Percentiles rank a stretch among this genome's conserved stretches.
Conservation (phyloP, 176 grass and related monocot genomes). For the Rhynchospora pubera region DNA sequence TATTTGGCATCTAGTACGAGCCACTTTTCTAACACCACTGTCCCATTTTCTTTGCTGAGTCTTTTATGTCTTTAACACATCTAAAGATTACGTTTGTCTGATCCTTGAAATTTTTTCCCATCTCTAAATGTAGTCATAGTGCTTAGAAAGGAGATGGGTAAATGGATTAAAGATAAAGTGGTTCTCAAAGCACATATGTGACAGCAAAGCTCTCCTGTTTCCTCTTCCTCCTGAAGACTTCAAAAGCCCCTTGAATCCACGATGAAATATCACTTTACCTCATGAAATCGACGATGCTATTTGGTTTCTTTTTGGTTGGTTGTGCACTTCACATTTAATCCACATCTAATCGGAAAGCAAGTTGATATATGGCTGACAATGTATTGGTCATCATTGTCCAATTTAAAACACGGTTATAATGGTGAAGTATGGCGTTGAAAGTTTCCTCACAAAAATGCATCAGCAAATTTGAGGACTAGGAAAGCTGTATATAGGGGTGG, state of each 20-base stretch:
- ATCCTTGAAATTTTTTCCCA: not conserved
- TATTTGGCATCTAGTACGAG: not conserved
- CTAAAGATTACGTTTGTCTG: constrained; percentile 31
- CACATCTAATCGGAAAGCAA: not conserved
- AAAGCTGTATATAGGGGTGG: too few species aligned
- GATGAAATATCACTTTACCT: constrained; percentile 19
- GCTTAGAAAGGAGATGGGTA: constrained; percentile 37
- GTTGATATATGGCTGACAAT: too few species aligned
- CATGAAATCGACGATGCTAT: constrained; percentile 1
- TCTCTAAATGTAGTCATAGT: constrained; percentile 15
- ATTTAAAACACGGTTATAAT: not conserved
- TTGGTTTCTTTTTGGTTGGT: constrained; percentile 21
- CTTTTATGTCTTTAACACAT: constrained; percentile 30
- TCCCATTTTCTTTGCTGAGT: constrained; percentile 7
- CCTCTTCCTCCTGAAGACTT: constrained; percentile 62
- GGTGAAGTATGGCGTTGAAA: not conserved
- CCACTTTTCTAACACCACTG: not conserved
- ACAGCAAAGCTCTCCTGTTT: constrained; percentile 67
- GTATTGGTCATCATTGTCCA: not conserved
- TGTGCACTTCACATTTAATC: not conserved
- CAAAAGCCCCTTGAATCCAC: constrained; percentile 38
- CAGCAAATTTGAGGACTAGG: not conserved
- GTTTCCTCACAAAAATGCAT: not conserved
- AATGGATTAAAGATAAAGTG: constrained; percentile 41
- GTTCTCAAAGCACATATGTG: constrained; percentile 36